Conservation (phyloP, 331 rosid genomes). For the Spiraea crenata region DNA sequence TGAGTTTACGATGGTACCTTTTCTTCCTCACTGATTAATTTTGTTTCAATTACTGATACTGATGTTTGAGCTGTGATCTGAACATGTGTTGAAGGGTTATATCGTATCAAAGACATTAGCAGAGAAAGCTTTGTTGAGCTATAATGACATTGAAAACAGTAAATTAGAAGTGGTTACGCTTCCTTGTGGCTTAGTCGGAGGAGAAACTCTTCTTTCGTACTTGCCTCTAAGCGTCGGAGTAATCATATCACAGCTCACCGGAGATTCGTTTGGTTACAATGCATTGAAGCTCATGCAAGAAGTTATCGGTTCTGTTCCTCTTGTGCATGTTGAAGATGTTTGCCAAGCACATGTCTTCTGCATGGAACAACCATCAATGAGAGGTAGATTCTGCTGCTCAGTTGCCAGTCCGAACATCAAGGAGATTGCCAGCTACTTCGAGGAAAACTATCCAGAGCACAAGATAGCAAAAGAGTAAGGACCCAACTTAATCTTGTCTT, state of each 20-base stretch:
- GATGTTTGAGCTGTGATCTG: background rate
- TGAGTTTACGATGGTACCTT: conserved; percentile 13
- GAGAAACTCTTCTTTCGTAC: conserved; percentile 30
- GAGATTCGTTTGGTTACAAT: background rate
- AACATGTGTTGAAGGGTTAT: conserved; percentile 28
- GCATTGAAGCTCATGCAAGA: conserved; percentile 10
- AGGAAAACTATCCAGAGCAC: conserved; percentile 24
- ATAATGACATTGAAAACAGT: conserved; percentile 20
- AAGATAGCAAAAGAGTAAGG: conserved; percentile 16
- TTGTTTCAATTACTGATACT: too few species aligned
- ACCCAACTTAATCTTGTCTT: background rate
- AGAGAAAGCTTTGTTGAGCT: conserved; percentile 39
- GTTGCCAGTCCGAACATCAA: conserved; percentile 20
- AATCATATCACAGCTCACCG: conserved; percentile 28
- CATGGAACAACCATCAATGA: conserved; percentile 40
- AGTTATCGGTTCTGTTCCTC: conserved; percentile 32
- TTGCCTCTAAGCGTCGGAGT: background rate
- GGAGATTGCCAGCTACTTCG: conserved; percentile 14
- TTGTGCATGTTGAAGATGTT: conserved; percentile 52
- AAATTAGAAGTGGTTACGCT: conserved; percentile 53
- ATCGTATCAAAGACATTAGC: conserved; percentile 38
- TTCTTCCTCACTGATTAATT: background rate
- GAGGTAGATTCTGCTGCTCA: conserved; percentile 45
- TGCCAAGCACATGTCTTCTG: conserved; percentile 54
- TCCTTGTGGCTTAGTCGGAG: conserved; percentile 47